These are phyloP conservation scores for Chalciporus sp. DNA, from an alignment of 1,284 basidiomycete genomes.

Conservation along the genomic window DNA sequence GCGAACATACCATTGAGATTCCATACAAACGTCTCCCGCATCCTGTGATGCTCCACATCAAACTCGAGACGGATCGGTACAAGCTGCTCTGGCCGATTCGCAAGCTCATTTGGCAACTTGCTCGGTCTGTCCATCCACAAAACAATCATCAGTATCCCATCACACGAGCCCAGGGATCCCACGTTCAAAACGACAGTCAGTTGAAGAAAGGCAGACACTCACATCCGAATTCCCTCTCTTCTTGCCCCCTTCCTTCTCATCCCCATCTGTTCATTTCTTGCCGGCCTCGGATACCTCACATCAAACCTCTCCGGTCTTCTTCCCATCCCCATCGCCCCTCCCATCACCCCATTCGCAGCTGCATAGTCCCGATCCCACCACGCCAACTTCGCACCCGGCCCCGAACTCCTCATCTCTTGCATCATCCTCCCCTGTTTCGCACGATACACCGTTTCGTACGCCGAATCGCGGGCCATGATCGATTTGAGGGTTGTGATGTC, in stretches of 20 bases:
- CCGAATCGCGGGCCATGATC: constrained; percentile 51
- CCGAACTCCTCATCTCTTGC: constrained; percentile 29
- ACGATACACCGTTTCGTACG: constrained; percentile 43
- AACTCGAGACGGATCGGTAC: constrained; percentile 95
- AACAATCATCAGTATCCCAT: neutral
- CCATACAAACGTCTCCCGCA: constrained; percentile 98
- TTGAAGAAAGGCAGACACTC: constrained; percentile 33
- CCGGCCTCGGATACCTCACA: constrained; percentile 66
- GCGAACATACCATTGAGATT: constrained; percentile 79
- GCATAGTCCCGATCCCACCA: constrained; percentile 36
- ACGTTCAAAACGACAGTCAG: constrained; percentile 6
- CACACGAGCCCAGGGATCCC: constrained; percentile 1
- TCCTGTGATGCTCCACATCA: constrained; percentile 88
- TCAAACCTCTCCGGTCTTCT: constrained; percentile 57
- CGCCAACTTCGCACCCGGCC: constrained; percentile 30
- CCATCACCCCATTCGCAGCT: constrained; percentile 13
- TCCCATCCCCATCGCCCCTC: constrained; percentile 33
- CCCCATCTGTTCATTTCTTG: constrained; percentile 41
- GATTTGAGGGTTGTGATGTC: constrained; percentile 45
- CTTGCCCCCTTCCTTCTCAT: constrained; percentile 55
- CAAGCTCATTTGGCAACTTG: constrained; percentile 57
- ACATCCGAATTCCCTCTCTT: constrained; percentile 76
- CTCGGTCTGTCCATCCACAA: constrained; percentile 52
- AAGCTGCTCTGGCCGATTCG: constrained; percentile 72
- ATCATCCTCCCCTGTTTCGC: constrained; percentile 32